Percentiles rank a stretch among this genome's conserved stretches.
Evolutionary conservation across 176 grass and related monocot species (phyloP).

Genomic region (Cenchrus americanus): DNA sequence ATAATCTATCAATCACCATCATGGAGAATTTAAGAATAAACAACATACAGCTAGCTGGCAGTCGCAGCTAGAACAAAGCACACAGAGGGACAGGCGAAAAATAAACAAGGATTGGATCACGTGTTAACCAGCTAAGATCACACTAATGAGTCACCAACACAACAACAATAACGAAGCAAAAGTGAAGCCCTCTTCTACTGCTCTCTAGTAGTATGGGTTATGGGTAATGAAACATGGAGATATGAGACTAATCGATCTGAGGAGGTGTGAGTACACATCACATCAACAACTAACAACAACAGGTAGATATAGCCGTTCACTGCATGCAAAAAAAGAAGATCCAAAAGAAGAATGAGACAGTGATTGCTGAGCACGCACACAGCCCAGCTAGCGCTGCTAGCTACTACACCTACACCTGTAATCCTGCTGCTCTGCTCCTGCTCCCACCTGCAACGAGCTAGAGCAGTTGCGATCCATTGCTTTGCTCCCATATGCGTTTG

Average conservation of each 20-base stretch:
- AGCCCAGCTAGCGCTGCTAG: no score
- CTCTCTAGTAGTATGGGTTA: background rate
- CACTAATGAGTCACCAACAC: background rate
- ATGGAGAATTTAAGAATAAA: background rate
- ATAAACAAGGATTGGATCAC: background rate
- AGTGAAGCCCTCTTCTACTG: background rate
- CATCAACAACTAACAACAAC: background rate
- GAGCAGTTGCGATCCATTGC: background rate
- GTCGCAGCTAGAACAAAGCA: background rate
- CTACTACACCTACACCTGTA: background rate
- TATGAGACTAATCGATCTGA: background rate
- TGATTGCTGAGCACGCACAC: no score
- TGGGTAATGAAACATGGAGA: background rate
- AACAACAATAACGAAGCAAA: background rate
- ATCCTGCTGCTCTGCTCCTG: background rate
- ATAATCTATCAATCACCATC: background rate
- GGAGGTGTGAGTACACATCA: background rate
- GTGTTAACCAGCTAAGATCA: conserved; percentile 8
- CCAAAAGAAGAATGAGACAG: background rate
- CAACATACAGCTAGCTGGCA: background rate
- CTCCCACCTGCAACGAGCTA: background rate
- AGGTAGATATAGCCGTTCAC: background rate
- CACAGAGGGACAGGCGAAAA: background rate
- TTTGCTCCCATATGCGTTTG: background rate
- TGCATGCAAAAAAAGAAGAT: no score